A percentile compares a stretch with the other conserved stretches of the same genome.
Conservation (phyloP, 2,329 filamentous ascomycete species). For the Pyricularia grisea region DNA sequence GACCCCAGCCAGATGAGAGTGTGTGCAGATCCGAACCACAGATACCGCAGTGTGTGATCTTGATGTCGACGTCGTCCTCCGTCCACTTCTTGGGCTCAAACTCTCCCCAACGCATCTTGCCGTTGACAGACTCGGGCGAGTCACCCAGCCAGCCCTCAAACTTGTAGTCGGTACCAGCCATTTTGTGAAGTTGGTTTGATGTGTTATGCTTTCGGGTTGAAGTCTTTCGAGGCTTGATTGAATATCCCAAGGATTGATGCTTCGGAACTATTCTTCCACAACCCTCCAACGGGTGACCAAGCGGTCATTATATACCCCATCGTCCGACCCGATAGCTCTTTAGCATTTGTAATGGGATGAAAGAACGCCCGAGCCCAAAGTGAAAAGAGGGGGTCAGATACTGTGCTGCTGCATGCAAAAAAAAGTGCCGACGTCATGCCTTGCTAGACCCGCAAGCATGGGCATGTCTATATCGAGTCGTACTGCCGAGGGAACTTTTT, state of each 20-base stretch:
- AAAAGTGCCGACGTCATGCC: background rate
- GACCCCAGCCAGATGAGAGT: constrained; percentile 42
- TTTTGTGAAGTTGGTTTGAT: constrained; percentile 7
- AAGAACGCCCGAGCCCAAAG: background rate
- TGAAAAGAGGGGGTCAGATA: background rate
- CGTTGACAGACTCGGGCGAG: constrained; percentile 28
- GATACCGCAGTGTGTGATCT: constrained; percentile 56
- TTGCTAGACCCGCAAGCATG: background rate
- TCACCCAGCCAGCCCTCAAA: constrained; percentile 44
- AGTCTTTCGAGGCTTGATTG: background rate
- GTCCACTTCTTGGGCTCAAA: constrained; percentile 58
- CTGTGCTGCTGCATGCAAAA: background rate
- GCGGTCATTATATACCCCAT: background rate
- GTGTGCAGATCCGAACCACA: constrained; percentile 55
- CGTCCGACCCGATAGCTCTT: background rate
- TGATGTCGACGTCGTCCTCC: constrained; percentile 56
- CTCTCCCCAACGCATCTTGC: constrained; percentile 44
- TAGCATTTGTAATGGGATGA: background rate
- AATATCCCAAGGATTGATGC: background rate
- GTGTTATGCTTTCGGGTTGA: background rate
- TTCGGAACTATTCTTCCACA: background rate
- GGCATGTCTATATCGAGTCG: no score
- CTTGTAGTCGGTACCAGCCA: constrained; percentile 28
- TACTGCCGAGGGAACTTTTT: background rate
- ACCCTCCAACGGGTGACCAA: background rate